Conservation (phyloP, 2,329 filamentous ascomycete species). For the Botrytis fragariae region DNA sequence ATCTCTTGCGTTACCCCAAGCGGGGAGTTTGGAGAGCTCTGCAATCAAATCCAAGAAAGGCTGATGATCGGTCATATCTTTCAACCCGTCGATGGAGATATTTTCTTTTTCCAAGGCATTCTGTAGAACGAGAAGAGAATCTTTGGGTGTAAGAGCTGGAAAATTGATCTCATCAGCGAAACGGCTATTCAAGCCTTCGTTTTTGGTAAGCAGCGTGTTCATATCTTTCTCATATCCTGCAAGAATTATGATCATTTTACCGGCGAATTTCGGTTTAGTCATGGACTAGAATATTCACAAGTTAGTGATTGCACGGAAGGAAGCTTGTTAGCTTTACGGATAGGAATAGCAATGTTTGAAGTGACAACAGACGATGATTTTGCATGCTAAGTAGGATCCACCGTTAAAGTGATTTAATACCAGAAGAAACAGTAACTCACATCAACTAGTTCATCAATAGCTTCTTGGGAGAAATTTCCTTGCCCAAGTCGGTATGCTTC, state of each 20-base stretch:
- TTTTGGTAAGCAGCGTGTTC: constrained; percentile 49
- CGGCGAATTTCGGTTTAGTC: constrained; percentile 46
- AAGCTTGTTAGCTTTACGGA: neutral
- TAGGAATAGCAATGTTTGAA: neutral
- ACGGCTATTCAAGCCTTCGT: constrained; percentile 53
- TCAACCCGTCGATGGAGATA: constrained; percentile 26
- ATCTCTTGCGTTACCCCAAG: constrained; percentile 55
- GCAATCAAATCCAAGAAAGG: constrained; percentile 37
- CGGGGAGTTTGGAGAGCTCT: constrained; percentile 41
- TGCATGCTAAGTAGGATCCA: neutral
- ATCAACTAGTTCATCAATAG: constrained; percentile 69
- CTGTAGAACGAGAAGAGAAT: constrained; percentile 43
- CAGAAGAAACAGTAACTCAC: neutral
- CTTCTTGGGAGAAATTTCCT: constrained; percentile 54
- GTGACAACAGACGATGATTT: neutral
- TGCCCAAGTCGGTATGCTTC: constrained; percentile 56
- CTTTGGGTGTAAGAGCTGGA: constrained; percentile 33
- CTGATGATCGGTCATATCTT: constrained; percentile 33
- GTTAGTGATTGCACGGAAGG: neutral
- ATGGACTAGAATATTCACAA: constrained; percentile 29
- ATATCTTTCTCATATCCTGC: constrained; percentile 58
- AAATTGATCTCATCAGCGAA: constrained; percentile 54
- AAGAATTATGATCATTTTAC: constrained; percentile 55
- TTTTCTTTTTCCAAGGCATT: constrained; percentile 38
- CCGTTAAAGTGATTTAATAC: too few relatives aligned